Conservation (phyloP, 2,329 filamentous ascomycete species). For the Diaporthe vexans region DNA sequence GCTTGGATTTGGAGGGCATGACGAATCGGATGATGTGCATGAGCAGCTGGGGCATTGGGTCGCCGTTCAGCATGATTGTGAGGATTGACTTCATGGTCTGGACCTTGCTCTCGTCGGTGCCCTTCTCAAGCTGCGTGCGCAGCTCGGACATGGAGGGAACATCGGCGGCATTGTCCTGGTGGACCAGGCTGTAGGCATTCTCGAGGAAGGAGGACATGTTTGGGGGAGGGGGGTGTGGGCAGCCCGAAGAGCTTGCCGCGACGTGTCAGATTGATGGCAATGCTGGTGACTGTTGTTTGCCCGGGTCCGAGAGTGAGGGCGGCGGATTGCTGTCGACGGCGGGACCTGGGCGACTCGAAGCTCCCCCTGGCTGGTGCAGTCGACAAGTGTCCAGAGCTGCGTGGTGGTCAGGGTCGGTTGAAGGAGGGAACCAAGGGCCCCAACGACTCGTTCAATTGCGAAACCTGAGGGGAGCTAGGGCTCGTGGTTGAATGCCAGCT, state of each 20-base stretch:
- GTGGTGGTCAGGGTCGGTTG: not conserved
- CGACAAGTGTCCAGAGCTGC: constrained; percentile 26
- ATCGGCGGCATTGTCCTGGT: constrained; percentile 96
- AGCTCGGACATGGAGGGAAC: constrained; percentile 91
- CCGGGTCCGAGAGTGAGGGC: constrained; percentile 14
- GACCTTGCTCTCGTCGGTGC: constrained; percentile 91
- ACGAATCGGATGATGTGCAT: constrained; percentile 99
- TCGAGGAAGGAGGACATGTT: constrained; percentile 96
- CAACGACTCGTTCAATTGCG: constrained; percentile 9
- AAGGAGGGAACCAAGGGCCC: not conserved
- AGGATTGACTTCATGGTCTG: constrained; percentile 97
- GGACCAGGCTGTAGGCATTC: constrained; percentile 95
- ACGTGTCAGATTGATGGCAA: constrained; percentile 30
- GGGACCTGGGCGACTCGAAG: constrained; percentile 29
- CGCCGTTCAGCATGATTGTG: constrained; percentile 97
- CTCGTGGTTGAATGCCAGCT: constrained; percentile 21
- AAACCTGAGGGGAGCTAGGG: not conserved
- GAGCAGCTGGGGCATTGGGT: constrained; percentile 92
- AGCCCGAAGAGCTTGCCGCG: constrained; percentile 39
- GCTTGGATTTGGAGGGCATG: constrained; percentile 98
- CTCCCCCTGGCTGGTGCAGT: constrained; percentile 33
- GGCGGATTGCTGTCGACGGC: constrained; percentile 6
- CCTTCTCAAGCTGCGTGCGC: constrained; percentile 93
- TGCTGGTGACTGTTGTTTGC: not conserved
- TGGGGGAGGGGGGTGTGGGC: constrained; percentile 52